A percentile compares a stretch with the other conserved stretches of the same genome.
phyloP scores from a whole-genome alignment of 1,284 basidiomycete genomes.

The Cryptococcus neoformans region DNA sequence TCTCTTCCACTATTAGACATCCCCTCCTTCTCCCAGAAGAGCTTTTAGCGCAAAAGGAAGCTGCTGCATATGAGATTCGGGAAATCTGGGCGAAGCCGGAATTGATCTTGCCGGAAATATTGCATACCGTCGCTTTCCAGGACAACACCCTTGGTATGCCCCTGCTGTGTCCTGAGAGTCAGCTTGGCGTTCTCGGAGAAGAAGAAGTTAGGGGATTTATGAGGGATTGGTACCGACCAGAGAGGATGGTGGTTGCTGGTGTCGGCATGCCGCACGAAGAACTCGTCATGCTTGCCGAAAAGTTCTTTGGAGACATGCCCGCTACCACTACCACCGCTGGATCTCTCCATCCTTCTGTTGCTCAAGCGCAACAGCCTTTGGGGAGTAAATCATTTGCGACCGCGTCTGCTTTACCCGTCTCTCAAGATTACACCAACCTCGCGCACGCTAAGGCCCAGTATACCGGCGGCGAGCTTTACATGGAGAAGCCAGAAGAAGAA shows the following conservation, averaged over 20 bases:
- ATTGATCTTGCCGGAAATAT: conserved; percentile 88
- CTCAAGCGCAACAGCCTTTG: conserved; percentile 43
- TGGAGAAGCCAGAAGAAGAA: conserved; percentile 63
- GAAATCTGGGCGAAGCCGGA: conserved; percentile 89
- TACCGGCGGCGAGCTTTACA: conserved; percentile 75
- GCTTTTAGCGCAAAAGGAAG: conserved; percentile 77
- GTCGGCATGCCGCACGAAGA: conserved; percentile 88
- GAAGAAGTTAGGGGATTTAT: conserved; percentile 65
- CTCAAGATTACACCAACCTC: conserved; percentile 43
- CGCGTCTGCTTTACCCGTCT: conserved; percentile 22
- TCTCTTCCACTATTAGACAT: conserved; percentile 86
- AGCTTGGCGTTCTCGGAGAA: conserved; percentile 67
- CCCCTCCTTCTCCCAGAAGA: conserved; percentile 75
- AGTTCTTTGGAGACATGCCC: conserved; percentile 75
- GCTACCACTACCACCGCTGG: conserved; percentile 25
- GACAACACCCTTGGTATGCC: conserved; percentile 82
- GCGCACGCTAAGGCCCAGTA: conserved; percentile 62
- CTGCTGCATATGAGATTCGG: conserved; percentile 87
- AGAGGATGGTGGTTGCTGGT: conserved; percentile 91
- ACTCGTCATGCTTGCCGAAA: conserved; percentile 77
- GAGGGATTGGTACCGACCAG: conserved; percentile 84
- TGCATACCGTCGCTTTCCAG: conserved; percentile 83
- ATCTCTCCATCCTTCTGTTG: conserved; percentile 50
- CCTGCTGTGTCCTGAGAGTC: conserved; percentile 80
- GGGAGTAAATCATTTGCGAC: conserved; percentile 40